Base-by-base conservation (phyloP, 1,139 yeast genomes). In the Saccharomyces pastorianus region DNA sequence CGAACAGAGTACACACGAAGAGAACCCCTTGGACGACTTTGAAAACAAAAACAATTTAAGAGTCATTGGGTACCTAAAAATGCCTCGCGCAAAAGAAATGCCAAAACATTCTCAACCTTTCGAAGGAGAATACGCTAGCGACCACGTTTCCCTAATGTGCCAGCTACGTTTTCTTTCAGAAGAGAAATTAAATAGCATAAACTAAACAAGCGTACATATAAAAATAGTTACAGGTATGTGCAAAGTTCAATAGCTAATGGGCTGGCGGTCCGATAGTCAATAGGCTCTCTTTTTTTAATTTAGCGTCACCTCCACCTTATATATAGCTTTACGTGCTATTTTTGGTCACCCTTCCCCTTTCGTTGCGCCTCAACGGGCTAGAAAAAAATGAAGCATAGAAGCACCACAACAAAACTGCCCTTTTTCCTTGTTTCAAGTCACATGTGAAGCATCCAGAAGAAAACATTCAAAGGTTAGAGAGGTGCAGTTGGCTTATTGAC, bases 41-140 rank as follows among this genome's bases (percentile, higher is more conserved):
- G 76, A 73, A 51, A 32, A 57, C 3, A 63, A 70, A 1, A 74
- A 77, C 52, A 73, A 71, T 3, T 64, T 86, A 1, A 69, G 65
- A 47, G 71, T 87, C 14, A 62, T 74, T 48, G 77, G 76, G 48
- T 70, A 87, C 47, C 73, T 89, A 56, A 75, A 81, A 54, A 70
- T 89, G 73, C 96, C 96, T 0, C 73, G 77, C 44, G 81, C 81
- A 0, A 72, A 72, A 8, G 95, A 88, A 53, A 85, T 88, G 93
- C 65, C 88, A 78, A 26, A 77, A 75, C 70, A 71, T 52, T 96
- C 96, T 0, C 93, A 85, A 63, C 96, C 96, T 0, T 76, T 88
- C 57, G 76, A 78, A 34, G 84, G 85, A 2, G 89, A 85, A 66
- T 89, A 83, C 66, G 95, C 95, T 0, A 86, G 95, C 51, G 96